These are phyloP conservation scores for Erythrobasidium yunnanense DNA, from an alignment of 768 basidiomycete species.

Conservation along the genomic window DNA sequence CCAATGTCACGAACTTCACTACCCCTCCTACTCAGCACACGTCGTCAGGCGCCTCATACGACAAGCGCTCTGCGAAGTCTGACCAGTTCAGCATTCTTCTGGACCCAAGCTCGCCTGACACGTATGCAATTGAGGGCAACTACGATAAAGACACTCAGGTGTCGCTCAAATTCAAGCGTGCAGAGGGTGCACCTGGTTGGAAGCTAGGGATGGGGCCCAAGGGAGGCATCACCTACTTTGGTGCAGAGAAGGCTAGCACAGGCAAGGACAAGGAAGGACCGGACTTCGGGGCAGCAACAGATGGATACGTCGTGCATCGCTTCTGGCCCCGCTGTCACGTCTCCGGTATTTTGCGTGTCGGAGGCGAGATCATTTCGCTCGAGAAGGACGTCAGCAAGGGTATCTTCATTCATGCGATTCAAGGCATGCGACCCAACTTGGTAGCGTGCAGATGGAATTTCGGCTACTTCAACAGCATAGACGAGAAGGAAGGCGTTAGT, in stretches of 20 bases:
- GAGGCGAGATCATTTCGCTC: constrained; percentile 28
- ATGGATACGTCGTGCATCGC: constrained; percentile 42
- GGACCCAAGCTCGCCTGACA: constrained; percentile 59
- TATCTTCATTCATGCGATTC: constrained; percentile 90
- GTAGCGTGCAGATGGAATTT: constrained; percentile 95
- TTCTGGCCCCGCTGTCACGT: constrained; percentile 38
- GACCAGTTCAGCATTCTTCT: constrained; percentile 70
- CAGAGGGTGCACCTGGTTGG: constrained; percentile 66
- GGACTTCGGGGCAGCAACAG: constrained; percentile 33
- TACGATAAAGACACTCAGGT: constrained; percentile 69
- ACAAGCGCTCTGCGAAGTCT: constrained; percentile 75
- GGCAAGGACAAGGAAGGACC: constrained; percentile 21
- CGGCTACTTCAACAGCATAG: constrained; percentile 69
- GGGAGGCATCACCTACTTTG: constrained; percentile 84
- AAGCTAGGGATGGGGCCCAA: constrained; percentile 79
- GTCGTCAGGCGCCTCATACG: constrained; percentile 42
- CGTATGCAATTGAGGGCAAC: constrained; percentile 67
- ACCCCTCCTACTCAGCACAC: constrained; percentile 51
- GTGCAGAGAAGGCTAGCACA: constrained; percentile 39
- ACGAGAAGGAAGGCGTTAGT: constrained; percentile 56
- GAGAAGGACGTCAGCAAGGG: constrained; percentile 47
- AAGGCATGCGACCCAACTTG: constrained; percentile 93
- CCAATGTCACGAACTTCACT: constrained; percentile 70
- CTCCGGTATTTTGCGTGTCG: constrained; percentile 33
- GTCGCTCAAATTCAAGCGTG: constrained; percentile 60